phyloP scores from a whole-genome alignment of 2,329 filamentous ascomycete genomes.

The Diaporthe caulivora region DNA sequence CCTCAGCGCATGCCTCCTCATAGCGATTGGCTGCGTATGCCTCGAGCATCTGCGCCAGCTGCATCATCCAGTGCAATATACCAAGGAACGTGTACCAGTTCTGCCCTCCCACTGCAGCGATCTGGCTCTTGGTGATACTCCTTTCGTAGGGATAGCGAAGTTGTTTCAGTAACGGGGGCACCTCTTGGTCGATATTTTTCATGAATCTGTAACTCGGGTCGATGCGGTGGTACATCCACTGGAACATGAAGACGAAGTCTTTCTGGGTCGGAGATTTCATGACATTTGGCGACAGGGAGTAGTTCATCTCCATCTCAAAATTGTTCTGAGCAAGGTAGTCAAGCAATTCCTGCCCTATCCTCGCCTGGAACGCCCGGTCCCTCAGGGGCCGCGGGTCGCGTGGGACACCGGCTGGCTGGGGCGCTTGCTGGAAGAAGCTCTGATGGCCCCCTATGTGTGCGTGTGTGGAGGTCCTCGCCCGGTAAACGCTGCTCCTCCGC shows the following conservation, averaged over 20 bases:
- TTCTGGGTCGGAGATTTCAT: slow-evolving; percentile 97
- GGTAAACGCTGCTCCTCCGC: slow-evolving; percentile 86
- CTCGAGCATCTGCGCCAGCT: slow-evolving; percentile 93
- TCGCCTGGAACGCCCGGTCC: slow-evolving; percentile 82
- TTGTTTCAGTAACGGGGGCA: slow-evolving; percentile 92
- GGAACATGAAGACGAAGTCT: slow-evolving; percentile 97
- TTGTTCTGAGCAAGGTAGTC: slow-evolving; percentile 95
- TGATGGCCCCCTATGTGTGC: slow-evolving; percentile 80
- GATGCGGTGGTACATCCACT: slow-evolving; percentile 96
- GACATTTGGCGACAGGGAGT: slow-evolving; percentile 89
- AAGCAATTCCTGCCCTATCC: slow-evolving; percentile 88
- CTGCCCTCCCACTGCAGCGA: slow-evolving; percentile 93
- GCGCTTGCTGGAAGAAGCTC: slow-evolving; percentile 93
- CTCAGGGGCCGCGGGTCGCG: slow-evolving; percentile 88
- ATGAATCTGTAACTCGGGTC: slow-evolving; percentile 94
- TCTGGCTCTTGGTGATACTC: slow-evolving; percentile 95
- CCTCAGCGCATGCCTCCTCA: slow-evolving; percentile 90
- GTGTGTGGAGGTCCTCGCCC: slow-evolving; percentile 74
- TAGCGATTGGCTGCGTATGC: slow-evolving; percentile 83
- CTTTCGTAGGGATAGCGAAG: slow-evolving; percentile 95
- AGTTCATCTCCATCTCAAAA: slow-evolving; percentile 98
- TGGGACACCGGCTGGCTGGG: slow-evolving; percentile 83
- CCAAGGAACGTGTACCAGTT: slow-evolving; percentile 98
- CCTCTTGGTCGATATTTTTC: slow-evolving; percentile 95
- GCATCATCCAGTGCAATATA: slow-evolving; percentile 99